phyloP scores from a whole-genome alignment of 495 filamentous ascomycete species.

The Aspergillus diversus region DNA sequence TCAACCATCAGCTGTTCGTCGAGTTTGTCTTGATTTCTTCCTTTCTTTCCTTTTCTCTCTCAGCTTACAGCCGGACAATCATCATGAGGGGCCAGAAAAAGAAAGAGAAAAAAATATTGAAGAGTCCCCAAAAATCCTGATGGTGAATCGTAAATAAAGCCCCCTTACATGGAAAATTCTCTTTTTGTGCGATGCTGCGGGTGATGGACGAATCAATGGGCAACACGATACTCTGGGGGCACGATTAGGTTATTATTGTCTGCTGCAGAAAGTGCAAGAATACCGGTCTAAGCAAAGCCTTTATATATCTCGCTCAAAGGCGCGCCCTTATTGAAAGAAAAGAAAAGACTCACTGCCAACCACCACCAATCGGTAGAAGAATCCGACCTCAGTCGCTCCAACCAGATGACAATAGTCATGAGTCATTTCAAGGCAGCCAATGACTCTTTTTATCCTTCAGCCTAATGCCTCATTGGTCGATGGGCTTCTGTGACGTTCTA shows the following conservation, averaged over 20 bases:
- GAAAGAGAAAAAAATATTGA: not conserved
- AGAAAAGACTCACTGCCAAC: not conserved
- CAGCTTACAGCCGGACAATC: not conserved
- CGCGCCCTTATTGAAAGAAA: too few species aligned
- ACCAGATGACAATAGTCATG: not conserved
- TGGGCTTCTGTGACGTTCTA: too few species aligned
- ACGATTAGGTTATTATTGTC: constrained; percentile 4
- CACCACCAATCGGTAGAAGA: not conserved
- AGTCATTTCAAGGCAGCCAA: not conserved
- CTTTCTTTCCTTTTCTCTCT: not conserved
- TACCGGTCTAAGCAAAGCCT: too few species aligned
- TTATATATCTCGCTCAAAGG: too few species aligned
- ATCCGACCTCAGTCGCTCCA: not conserved
- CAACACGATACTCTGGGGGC: not conserved
- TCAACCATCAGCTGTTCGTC: constrained; percentile 14
- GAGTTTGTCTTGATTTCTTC: not conserved
- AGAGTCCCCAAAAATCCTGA: not conserved
- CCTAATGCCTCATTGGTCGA: too few species aligned
- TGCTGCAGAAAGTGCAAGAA: not conserved
- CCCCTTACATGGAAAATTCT: constrained; percentile 12
- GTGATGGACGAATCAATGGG: constrained; percentile 5
- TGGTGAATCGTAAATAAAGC: constrained; percentile 4
- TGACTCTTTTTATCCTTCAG: not conserved
- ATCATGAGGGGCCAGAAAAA: not conserved
- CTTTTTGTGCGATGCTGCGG: not conserved